Conservation (phyloP, 192 early-diverging fungal genomes). For the Geranomyces variabilis region DNA sequence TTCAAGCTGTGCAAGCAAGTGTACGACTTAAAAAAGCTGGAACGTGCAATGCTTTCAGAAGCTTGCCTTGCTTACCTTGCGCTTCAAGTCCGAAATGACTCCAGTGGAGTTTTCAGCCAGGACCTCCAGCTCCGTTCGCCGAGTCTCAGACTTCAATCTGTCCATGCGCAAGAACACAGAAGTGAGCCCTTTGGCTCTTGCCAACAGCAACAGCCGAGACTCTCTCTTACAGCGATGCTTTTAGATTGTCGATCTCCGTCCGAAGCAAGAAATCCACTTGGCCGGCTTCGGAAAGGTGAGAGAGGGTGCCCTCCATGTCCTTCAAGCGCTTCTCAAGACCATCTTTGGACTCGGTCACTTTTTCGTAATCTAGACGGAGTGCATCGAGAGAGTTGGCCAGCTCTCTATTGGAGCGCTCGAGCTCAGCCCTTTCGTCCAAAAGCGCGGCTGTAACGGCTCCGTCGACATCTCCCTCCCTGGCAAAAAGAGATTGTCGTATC, state of each 20-base stretch:
- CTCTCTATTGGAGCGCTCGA: constrained; percentile 55
- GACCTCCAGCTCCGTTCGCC: constrained; percentile 70
- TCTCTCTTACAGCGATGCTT: constrained; percentile 74
- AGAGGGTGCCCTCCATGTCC: constrained; percentile 78
- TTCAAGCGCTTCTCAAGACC: constrained; percentile 69
- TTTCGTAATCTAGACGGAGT: constrained; percentile 43
- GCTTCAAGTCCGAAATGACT: constrained; percentile 67
- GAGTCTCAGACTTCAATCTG: constrained; percentile 78
- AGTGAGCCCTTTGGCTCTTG: no score
- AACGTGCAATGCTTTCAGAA: no score
- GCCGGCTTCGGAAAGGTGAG: constrained; percentile 72
- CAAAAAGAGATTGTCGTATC: no score
- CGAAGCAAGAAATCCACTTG: constrained; percentile 82
- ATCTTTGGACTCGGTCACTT: constrained; percentile 4
- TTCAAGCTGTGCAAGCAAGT: constrained; percentile 40
- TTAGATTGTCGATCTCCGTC: constrained; percentile 85
- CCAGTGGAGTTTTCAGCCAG: constrained; percentile 61
- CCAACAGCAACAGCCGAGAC: not conserved
- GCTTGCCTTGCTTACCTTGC: constrained; percentile 50
- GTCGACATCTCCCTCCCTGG: constrained; percentile 16
- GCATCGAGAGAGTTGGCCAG: constrained; percentile 56
- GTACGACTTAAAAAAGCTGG: not conserved
- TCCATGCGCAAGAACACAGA: no score
- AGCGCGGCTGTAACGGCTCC: constrained; percentile 46
- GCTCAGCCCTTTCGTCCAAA: constrained; percentile 60